These are phyloP conservation scores for Pichia sp. DNA, from an alignment of 1,139 yeast genomes.

Conservation along the genomic window DNA sequence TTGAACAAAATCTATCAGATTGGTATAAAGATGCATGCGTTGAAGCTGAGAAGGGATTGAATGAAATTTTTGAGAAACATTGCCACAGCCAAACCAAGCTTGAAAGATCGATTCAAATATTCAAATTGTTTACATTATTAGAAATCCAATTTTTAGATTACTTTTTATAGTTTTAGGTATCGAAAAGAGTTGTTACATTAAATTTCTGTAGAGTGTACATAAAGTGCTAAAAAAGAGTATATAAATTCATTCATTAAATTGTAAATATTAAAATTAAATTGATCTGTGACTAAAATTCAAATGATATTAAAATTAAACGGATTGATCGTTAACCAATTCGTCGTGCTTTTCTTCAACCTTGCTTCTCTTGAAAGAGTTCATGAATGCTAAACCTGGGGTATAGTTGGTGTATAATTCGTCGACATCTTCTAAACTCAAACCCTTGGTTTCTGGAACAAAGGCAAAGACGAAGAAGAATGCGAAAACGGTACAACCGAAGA, in stretches of 20 bases:
- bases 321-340: background rate
- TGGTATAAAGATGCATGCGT: constrained; percentile 54
- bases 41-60: constrained; percentile 48
- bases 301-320: constrained; percentile 1
- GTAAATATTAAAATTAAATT: background rate
- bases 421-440: constrained; percentile 71
- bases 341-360: constrained; percentile 9
- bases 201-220: background rate
- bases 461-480: constrained; percentile 64
- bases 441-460: constrained; percentile 72
- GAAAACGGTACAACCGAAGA: constrained; percentile 63
- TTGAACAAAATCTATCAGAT: constrained; percentile 57
- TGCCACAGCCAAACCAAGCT: constrained; percentile 32
- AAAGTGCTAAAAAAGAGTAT: background rate
- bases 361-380: constrained; percentile 12
- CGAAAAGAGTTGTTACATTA: background rate
- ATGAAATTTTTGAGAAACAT: constrained; percentile 35
- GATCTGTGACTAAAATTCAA: no score
- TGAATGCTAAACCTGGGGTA: constrained; percentile 33
- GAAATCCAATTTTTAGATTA: constrained; percentile 52
- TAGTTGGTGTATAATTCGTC: constrained; percentile 54
- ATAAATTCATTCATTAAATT: background rate
- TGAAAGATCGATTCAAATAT: constrained; percentile 56
- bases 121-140: constrained; percentile 54
- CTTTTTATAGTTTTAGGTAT: background rate